Conservation (phyloP, 1,139 yeast genomes). For the Zygosaccharomyces pseudobailii region DNA sequence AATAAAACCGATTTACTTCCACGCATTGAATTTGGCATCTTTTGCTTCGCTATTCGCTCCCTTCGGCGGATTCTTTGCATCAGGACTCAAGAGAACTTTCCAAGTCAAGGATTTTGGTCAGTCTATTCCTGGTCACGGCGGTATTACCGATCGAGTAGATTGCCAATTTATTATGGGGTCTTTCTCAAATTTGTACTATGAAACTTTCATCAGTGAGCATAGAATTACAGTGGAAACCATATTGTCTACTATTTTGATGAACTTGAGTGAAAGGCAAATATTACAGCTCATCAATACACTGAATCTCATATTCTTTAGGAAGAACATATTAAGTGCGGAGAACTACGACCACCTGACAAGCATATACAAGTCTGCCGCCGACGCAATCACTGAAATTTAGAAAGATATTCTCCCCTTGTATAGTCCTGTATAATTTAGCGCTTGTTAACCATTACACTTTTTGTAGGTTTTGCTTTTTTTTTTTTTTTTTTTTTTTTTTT, state of each 20-base stretch:
- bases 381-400: conserved; percentile 3
- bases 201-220: conserved; percentile 76
- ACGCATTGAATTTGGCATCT: conserved; percentile 77
- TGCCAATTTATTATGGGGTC: conserved; percentile 98
- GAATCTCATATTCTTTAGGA: conserved; percentile 56
- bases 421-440: not conserved
- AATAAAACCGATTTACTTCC: conserved; percentile 84
- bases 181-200: conserved; percentile 85
- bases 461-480: not conserved
- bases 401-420: not conserved
- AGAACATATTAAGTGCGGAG: conserved; percentile 44
- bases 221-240: conserved; percentile 69
- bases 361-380: conserved; percentile 16
- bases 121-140: conserved; percentile 97
- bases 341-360: conserved; percentile 29
- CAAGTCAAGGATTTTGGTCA: conserved; percentile 91
- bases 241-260: conserved; percentile 69
- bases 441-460: not conserved
- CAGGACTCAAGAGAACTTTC: conserved; percentile 95
- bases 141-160: conserved; percentile 95
- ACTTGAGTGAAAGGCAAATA: conserved; percentile 64
- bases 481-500: not conserved
- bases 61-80: conserved; percentile 97
- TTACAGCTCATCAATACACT: conserved; percentile 57
- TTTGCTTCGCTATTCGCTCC: conserved; percentile 98